phyloP scores from a whole-genome alignment of 1,139 yeast species.

The Geotrichum siamense region DNA sequence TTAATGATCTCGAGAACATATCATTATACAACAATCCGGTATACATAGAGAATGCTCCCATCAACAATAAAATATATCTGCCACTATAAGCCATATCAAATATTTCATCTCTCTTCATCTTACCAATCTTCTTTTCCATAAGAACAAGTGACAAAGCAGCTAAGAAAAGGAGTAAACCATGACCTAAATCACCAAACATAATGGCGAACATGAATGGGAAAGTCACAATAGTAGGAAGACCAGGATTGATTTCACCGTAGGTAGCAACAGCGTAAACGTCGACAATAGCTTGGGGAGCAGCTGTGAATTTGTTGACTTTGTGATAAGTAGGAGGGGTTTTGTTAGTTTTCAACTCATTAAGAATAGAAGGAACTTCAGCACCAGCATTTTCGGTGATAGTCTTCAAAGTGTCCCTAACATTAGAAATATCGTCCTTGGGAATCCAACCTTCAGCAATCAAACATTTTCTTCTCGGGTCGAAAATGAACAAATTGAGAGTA shows the following conservation, averaged over 20 bases:
- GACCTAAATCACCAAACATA: slow-evolving; percentile 99
- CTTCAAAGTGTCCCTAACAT: slow-evolving; percentile 46
- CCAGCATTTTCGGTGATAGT: slow-evolving; percentile 53
- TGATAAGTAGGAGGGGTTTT: slow-evolving; percentile 92
- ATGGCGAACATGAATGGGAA: slow-evolving; percentile 98
- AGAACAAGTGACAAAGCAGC: slow-evolving; percentile 65
- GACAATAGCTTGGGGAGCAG: slow-evolving; percentile 83
- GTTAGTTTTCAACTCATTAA: slow-evolving; percentile 72
- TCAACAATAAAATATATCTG: slow-evolving; percentile 74
- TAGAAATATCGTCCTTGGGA: slow-evolving; percentile 50
- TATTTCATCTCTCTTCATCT: slow-evolving; percentile 76
- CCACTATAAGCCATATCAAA: slow-evolving; percentile 96
- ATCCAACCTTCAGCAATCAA: slow-evolving; percentile 98
- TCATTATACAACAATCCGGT: slow-evolving; percentile 94
- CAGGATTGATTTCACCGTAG: slow-evolving; percentile 94
- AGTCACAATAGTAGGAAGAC: slow-evolving; percentile 86
- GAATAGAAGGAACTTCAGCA: slow-evolving; percentile 63
- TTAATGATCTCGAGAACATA: slow-evolving; percentile 82
- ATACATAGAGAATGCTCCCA: slow-evolving; percentile 91
- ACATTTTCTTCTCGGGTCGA: slow-evolving; percentile 78
- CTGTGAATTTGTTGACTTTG: slow-evolving; percentile 83
- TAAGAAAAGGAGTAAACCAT: slow-evolving; percentile 71
- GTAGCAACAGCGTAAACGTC: slow-evolving; percentile 95
- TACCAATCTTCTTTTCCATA: slow-evolving; percentile 60
- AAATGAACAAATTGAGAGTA: slow-evolving; percentile 73